phyloP scores from a whole-genome alignment of 2,329 filamentous ascomycete species.

The Venturia aucupariae region DNA sequence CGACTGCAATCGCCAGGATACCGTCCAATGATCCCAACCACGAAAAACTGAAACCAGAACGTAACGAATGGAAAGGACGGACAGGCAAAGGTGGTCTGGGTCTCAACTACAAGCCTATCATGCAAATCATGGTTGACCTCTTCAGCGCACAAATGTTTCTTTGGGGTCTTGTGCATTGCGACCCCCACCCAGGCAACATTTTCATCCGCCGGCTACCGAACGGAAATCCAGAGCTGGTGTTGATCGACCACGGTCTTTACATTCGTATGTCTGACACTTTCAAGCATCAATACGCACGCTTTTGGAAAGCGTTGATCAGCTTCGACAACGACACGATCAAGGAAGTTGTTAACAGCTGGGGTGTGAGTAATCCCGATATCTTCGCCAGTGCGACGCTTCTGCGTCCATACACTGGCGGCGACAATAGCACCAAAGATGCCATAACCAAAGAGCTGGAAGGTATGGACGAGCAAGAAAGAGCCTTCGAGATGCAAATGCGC shows the following conservation, averaged over 20 bases:
- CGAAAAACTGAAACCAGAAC: constrained; percentile 63
- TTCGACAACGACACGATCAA: constrained; percentile 79
- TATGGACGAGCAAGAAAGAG: constrained; percentile 46
- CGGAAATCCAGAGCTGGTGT: constrained; percentile 79
- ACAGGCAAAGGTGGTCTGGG: constrained; percentile 73
- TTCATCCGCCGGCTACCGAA: constrained; percentile 79
- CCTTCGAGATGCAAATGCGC: constrained; percentile 74
- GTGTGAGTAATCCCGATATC: constrained; percentile 78
- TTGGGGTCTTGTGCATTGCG: constrained; percentile 91
- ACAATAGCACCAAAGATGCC: constrained; percentile 53
- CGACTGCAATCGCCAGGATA: constrained; percentile 28
- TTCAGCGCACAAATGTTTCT: constrained; percentile 98
- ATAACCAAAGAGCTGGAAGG: constrained; percentile 46
- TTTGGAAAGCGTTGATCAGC: constrained; percentile 91
- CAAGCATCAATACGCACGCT: constrained; percentile 72
- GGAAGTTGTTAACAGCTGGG: constrained; percentile 70
- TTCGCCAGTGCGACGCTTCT: constrained; percentile 87
- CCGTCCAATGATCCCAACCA: constrained; percentile 38
- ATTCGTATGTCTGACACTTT: constrained; percentile 81
- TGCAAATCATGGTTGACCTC: constrained; percentile 92
- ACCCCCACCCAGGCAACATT: constrained; percentile 95
- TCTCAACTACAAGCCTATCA: constrained; percentile 72
- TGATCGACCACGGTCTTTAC: constrained; percentile 96
- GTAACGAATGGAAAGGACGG: constrained; percentile 66
- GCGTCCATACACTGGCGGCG: constrained; percentile 82